Percentiles rank a stretch among this genome's conserved stretches.
phyloP scores from a whole-genome alignment of 495 filamentous ascomycete species.

The Monascus purpureus region DNA sequence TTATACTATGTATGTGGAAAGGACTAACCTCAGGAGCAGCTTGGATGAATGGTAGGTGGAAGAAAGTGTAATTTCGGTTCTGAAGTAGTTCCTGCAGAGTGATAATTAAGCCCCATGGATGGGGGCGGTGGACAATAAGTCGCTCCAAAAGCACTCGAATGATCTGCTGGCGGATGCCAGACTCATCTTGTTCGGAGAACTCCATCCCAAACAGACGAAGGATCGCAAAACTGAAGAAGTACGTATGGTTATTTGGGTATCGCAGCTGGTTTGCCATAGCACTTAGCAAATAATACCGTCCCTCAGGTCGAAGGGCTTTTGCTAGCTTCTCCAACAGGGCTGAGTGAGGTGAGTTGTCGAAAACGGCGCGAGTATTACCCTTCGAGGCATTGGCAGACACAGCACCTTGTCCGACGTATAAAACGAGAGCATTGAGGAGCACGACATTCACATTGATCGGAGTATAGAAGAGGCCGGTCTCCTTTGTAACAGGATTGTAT shows the following conservation, averaged over 20 bases:
- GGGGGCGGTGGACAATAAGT: constrained; percentile 77
- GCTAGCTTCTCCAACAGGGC: constrained; percentile 61
- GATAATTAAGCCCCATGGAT: constrained; percentile 91
- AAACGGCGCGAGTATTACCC: constrained; percentile 43
- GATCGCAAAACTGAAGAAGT: constrained; percentile 83
- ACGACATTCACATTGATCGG: constrained; percentile 53
- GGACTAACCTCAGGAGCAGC: constrained; percentile 61
- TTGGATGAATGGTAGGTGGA: constrained; percentile 85
- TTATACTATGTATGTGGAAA: too few relatives aligned
- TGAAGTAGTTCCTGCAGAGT: constrained; percentile 83
- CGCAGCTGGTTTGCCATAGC: constrained; percentile 87
- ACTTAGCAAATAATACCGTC: constrained; percentile 69
- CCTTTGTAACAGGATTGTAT: constrained; percentile 35
- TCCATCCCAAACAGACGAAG: constrained; percentile 77
- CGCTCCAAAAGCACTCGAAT: constrained; percentile 78
- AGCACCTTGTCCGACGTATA: constrained; percentile 67
- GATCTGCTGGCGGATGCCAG: constrained; percentile 78
- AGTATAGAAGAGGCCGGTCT: constrained; percentile 44
- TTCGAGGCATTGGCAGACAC: constrained; percentile 42
- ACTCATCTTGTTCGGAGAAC: constrained; percentile 59
- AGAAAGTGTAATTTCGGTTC: constrained; percentile 79
- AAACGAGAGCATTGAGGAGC: constrained; percentile 67
- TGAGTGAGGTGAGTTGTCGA: constrained; percentile 60
- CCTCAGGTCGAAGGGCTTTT: constrained; percentile 58
- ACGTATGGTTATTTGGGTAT: constrained; percentile 76